Evolutionary conservation across 371 early-diverging fungal genomes (phyloP), one percentile per base, ranked within the genome.

Genomic region (Gilbertella persicaria): DNA sequence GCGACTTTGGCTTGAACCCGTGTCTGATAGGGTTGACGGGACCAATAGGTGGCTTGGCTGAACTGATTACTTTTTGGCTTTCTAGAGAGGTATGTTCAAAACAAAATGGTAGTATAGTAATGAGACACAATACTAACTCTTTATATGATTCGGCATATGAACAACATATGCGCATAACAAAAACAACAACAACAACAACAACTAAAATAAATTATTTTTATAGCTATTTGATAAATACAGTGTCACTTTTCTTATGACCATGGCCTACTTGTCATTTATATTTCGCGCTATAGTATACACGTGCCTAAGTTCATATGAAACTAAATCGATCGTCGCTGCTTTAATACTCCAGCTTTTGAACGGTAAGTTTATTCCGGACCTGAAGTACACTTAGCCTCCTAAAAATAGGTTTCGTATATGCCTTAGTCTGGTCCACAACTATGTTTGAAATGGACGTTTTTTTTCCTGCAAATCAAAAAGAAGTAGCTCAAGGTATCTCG

Each of bases 401-500:
- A 28, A 28, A 28, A 13, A 47, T 37, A 48, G 65, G 61, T 1
- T 42, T 65, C 26, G 45, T 48, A 39, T 67, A 57, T 33, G 49
- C 47, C n/a, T 45, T 70, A 8, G 51, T 70, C 38, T 73, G 74
- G 74, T 64, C 65, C 10, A 73, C 66, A 1, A 60, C 68, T 17
- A 70, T 73, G 19, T 65, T 61, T 40, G 70, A 73, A 48, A 62
- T 73, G 7, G 74, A 73, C 38, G 29, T 52, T 12, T 63, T 70
- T 29, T 73, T 73, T 46, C 74, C 70, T 10, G 61, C 67, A 7
- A 64, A 64, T 14, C 74, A 73, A 35, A 55, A 66, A 6, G 59
- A 68, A 9, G 55, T 73, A 9, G 74, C 74, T 14, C 70, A 73
- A 57, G 74, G 74, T 3, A 60, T 70, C n/a, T 48, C 70, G 13